Evolutionary conservation across 148 eudicot genomes (phyloP).

Genomic region (Spergularia bocconei): DNA sequence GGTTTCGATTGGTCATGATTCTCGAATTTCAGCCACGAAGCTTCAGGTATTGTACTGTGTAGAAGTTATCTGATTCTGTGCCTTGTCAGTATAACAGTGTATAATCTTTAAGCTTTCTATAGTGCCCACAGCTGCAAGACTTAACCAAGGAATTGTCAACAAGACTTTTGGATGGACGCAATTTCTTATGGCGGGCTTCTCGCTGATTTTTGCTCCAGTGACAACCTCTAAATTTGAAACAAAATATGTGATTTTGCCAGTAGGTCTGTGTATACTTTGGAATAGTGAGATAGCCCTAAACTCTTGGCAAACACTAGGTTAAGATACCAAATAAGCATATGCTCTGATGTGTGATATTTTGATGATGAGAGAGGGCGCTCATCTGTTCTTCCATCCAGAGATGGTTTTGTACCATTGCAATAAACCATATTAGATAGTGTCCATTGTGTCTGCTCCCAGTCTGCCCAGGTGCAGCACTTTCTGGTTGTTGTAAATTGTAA

Average conservation of each 20-base stretch:
- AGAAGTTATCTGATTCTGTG: neutral
- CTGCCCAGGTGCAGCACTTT: neutral
- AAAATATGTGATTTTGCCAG: neutral
- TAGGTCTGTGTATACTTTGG: neutral
- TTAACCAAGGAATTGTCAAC: neutral
- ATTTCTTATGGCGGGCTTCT: neutral
- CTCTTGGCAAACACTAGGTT: neutral
- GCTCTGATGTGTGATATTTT: neutral
- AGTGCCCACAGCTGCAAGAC: neutral
- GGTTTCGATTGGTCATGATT: conserved; percentile 91
- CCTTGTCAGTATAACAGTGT: neutral
- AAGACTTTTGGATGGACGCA: neutral
- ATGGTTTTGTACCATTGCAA: neutral
- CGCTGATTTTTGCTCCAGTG: neutral
- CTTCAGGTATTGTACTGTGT: conserved; percentile 56
- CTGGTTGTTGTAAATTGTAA: neutral
- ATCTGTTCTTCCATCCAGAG: neutral
- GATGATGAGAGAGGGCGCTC: neutral
- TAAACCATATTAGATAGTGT: neutral
- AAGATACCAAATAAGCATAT: neutral
- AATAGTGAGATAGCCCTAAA: neutral
- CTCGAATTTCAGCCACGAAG: conserved; percentile 86
- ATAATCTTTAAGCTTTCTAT: neutral
- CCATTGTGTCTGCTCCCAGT: neutral
- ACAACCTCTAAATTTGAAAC: neutral